Conservation (phyloP, 305 asterid genomes). For the Stenogyne calaminthoides region DNA sequence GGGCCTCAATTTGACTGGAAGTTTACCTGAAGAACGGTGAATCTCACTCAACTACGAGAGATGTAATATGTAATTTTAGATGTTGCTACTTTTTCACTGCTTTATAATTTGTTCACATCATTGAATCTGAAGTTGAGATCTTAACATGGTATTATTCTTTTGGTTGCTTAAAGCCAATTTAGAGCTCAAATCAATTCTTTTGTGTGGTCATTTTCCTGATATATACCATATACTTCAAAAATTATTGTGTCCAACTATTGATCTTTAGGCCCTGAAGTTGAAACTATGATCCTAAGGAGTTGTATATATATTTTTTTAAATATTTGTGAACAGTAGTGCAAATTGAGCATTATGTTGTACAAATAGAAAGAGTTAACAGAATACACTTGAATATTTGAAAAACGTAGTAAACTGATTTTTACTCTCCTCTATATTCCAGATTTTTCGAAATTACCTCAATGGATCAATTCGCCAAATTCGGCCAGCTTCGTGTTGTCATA, state of each 20-base stretch:
- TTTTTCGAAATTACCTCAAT: constrained; percentile 69
- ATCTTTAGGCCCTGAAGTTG: not conserved
- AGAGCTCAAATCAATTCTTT: not conserved
- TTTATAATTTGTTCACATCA: not conserved
- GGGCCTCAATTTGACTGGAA: constrained; percentile 72
- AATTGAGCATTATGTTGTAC: not conserved
- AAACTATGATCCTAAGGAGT: not conserved
- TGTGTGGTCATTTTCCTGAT: not conserved
- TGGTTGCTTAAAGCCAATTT: not conserved
- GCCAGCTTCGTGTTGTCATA: constrained; percentile 46
- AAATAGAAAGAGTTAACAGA: not conserved
- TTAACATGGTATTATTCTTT: not conserved
- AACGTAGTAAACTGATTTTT: not conserved
- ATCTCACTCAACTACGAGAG: constrained; percentile 52
- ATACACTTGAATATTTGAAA: not conserved
- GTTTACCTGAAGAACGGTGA: constrained; percentile 62
- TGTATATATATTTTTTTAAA: not conserved
- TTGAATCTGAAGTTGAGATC: not conserved
- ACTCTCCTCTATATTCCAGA: constrained; percentile 44
- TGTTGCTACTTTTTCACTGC: not conserved
- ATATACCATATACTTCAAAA: no score
- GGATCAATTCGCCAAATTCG: constrained; percentile 65
- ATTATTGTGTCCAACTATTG: not conserved
- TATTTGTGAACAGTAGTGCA: not conserved
- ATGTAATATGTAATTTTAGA: constrained; percentile 53